Evolutionary conservation across 2,329 filamentous ascomycete genomes (phyloP).

Genomic region (Alternaria ventricosa): DNA sequence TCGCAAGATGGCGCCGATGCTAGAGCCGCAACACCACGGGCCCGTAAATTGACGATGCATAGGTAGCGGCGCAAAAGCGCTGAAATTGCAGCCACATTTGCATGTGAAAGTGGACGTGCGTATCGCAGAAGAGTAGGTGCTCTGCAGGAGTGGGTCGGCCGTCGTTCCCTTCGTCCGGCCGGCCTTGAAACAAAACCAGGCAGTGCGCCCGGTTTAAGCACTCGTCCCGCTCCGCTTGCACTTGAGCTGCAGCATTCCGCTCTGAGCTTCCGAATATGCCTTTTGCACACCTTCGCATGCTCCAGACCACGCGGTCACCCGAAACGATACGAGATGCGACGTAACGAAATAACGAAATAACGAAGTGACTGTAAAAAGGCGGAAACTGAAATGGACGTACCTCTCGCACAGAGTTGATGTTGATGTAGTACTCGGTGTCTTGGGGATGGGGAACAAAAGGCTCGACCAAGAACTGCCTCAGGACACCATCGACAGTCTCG

Average conservation of each 20-base stretch:
- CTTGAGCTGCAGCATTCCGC: conserved; percentile 15
- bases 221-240: conserved; percentile 19
- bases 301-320: neutral
- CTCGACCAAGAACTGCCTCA: conserved; percentile 97
- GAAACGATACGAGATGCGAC: conserved; percentile 7
- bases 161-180: conserved; percentile 50
- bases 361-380: conserved; percentile 11
- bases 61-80: conserved; percentile 19
- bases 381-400: conserved; percentile 66
- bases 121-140: conserved; percentile 38
- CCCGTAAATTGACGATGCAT: conserved; percentile 21
- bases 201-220: conserved; percentile 30
- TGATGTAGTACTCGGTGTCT: conserved; percentile 99
- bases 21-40: conserved; percentile 45
- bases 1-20: conserved; percentile 27
- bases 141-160: conserved; percentile 47
- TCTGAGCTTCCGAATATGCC: conserved; percentile 18
- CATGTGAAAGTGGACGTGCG: conserved; percentile 46
- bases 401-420: conserved; percentile 99
- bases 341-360: neutral
- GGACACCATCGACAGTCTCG: conserved; percentile 84
- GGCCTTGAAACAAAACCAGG: conserved; percentile 45
- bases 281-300: conserved; percentile 7
- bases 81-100: conserved; percentile 26
- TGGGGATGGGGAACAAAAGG: conserved; percentile 96